Evolutionary conservation across 1,284 basidiomycete species (phyloP).

Genomic region (Sanghuangporus sanghuang): DNA sequence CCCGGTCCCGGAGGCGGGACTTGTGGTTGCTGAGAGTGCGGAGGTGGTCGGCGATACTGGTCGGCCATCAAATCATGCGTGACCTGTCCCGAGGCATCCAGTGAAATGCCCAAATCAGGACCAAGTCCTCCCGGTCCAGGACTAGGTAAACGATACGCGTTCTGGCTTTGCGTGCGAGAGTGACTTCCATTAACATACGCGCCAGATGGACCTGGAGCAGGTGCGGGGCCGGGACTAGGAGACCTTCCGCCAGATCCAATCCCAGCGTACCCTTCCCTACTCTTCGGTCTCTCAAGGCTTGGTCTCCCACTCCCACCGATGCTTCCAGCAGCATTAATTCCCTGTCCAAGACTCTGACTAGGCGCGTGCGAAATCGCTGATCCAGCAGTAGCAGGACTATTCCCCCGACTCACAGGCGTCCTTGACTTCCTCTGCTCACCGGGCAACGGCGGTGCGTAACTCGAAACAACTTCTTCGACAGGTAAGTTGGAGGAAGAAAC

Average conservation of each 20-base stretch:
- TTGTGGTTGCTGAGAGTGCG: constrained; percentile 23
- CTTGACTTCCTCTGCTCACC: constrained; percentile 67
- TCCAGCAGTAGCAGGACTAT: constrained; percentile 32
- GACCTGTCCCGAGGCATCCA: constrained; percentile 76
- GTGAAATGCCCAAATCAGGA: constrained; percentile 61
- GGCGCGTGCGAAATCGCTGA: constrained; percentile 19
- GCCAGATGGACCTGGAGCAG: constrained; percentile 28
- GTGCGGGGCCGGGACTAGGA: constrained; percentile 56
- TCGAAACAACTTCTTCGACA: constrained; percentile 67
- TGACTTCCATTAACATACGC: constrained; percentile 28
- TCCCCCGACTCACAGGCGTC: constrained; percentile 38
- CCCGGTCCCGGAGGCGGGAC: neutral
- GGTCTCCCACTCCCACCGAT: constrained; percentile 34
- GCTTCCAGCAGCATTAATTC: constrained; percentile 30
- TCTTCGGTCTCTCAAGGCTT: constrained; percentile 29
- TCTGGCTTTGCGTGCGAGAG: neutral
- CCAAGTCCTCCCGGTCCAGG: constrained; percentile 32
- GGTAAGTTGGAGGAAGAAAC: constrained; percentile 35
- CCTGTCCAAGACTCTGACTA: constrained; percentile 13
- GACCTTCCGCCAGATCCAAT: constrained; percentile 64
- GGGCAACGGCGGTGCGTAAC: constrained; percentile 84
- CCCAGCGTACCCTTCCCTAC: constrained; percentile 67
- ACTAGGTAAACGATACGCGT: constrained; percentile 19
- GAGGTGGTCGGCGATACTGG: constrained; percentile 33
- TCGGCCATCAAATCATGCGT: constrained; percentile 77